phyloP scores from a whole-genome alignment of 805 yeast genomes.

The Scheffersomyces lignosus region DNA sequence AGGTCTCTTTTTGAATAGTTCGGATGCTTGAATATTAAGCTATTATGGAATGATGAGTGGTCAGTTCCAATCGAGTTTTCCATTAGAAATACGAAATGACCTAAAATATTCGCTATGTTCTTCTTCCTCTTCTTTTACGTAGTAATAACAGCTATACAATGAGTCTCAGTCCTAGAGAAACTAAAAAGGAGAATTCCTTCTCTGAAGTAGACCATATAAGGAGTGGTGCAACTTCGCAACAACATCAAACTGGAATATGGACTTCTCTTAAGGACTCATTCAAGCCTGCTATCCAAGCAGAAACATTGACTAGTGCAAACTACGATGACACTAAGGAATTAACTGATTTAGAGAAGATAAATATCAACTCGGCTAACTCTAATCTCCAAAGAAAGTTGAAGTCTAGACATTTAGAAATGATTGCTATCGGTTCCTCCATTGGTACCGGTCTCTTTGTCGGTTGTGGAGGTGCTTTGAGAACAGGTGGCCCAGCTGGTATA shows the following conservation, averaged over 20 bases:
- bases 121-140: no score
- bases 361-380: constrained; percentile 22
- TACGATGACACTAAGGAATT: constrained; percentile 20
- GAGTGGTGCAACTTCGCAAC: constrained; percentile 15
- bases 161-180: no score
- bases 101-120: no score
- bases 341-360: constrained; percentile 29
- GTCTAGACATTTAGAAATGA: constrained; percentile 57
- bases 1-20: no score
- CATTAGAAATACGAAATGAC: no score
- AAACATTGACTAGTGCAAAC: constrained; percentile 16
- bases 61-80: no score
- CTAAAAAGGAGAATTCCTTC: constrained; percentile 6
- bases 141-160: no score
- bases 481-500: constrained; percentile 34
- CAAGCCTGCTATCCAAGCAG: constrained; percentile 30
- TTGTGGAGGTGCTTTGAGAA: constrained; percentile 41
- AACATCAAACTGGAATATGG: constrained; percentile 16
- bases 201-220: constrained; percentile 10
- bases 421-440: constrained; percentile 70
- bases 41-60: no score
- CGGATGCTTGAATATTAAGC: no score
- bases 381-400: constrained; percentile 36
- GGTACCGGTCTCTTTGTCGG: constrained; percentile 63
- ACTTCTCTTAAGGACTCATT: constrained; percentile 32